Evolutionary conservation across 768 basidiomycete genomes (phyloP), one percentile per base, ranked within the genome.

Genomic region (Strobilomyces confusus): DNA sequence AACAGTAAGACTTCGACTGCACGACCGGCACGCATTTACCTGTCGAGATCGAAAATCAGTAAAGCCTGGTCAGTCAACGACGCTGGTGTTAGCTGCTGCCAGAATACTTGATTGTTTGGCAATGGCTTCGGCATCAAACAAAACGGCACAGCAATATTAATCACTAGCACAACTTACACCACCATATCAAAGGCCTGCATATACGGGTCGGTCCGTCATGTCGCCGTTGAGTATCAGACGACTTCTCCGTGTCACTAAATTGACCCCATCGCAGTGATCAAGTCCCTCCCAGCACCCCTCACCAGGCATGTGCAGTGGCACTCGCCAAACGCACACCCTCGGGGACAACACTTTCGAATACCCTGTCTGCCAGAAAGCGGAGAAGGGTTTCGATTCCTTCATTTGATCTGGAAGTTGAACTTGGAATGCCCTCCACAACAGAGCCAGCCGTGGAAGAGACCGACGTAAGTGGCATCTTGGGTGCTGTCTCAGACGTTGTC

Each of bases 381-480:
- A 65, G 76, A 58, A 66, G 77, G 17, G 64, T 77, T 17, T 79
- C 78, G 2, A 60, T 71, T 8, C 64, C 72, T 9, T 72, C 71
- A 17, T 67, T 69, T 22, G 75, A 79, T 46, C 53, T 77, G 43
- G 63, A 61, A 19, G 58, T 69, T 40, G 72, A 75, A 45, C 57
- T 69, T n/a, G 66, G 67, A 23, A 49, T 54, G 20, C 62, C 52
- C 32, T 14, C 52, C 9, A 32, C 51, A 33, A 45, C 51, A 51
- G 63, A 56, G 51, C 52, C 54, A 40, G 52, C 58, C 5, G 56
- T 67, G 11, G 63, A 68, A 56, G 64, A 66, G 47, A 64, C 54
- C 8, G 61, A 62, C 29, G 69, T 73, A 52, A 68, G 70, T 55
- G 25, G 49, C 40, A 33, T 30, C 29, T 26, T 40, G 43, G 29